Conservation (phyloP, 1,284 basidiomycete species). For the Gomphus bonarii region DNA sequence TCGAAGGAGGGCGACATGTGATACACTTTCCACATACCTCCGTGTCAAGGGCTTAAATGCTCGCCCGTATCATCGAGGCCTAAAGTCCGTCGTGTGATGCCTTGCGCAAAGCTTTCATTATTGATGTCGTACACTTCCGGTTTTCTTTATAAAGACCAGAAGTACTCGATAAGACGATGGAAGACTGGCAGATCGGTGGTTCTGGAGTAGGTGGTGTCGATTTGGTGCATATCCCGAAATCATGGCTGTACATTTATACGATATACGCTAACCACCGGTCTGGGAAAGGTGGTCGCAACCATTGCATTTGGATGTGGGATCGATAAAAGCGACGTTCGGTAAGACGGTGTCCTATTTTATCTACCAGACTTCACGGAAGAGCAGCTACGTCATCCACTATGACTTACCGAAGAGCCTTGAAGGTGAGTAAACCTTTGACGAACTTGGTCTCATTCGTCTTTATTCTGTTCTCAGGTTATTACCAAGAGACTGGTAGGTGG, state of each 20-base stretch:
- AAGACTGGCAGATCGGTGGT: conserved; percentile 51
- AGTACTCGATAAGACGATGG: conserved; percentile 48
- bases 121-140: background rate
- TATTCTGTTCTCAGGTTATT: conserved; percentile 49
- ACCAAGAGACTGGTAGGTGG: conserved; percentile 71
- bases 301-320: conserved; percentile 88
- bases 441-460: background rate
- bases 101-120: background rate
- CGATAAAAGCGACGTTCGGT: conserved; percentile 76
- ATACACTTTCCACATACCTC: conserved; percentile 55
- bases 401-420: conserved; percentile 80
- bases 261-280: background rate
- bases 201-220: conserved; percentile 42
- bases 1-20: conserved; percentile 52
- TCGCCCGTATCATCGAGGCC: conserved; percentile 65
- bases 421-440: conserved; percentile 33
- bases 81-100: conserved; percentile 29
- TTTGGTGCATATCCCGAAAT: conserved; percentile 25
- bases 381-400: conserved; percentile 64
- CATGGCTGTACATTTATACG: conserved; percentile 17
- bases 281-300: conserved; percentile 40
- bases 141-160: conserved; percentile 25
- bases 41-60: conserved; percentile 56
- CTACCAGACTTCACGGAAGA: background rate
- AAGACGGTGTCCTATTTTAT: conserved; percentile 20